Evolutionary conservation across 179 eudicot species (phyloP).

Genomic region (Silene vulgaris): DNA sequence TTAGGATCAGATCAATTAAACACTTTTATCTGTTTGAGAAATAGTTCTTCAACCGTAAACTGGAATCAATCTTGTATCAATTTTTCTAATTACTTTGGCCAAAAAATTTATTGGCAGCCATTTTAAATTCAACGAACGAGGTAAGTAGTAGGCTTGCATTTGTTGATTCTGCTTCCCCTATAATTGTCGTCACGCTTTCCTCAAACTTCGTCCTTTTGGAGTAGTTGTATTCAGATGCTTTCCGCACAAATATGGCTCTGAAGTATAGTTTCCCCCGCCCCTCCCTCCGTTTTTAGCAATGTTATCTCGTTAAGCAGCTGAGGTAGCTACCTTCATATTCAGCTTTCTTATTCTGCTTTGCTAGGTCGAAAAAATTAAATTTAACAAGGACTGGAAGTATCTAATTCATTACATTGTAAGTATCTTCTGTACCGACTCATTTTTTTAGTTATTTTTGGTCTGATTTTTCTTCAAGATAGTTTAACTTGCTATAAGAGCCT

Average conservation of each 20-base stretch:
- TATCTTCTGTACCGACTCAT: conserved; percentile 13
- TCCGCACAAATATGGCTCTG: not conserved
- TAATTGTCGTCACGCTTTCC: not conserved
- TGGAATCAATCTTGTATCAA: too few relatives aligned
- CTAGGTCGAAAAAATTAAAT: conserved; percentile 51
- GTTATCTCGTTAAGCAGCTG: not conserved
- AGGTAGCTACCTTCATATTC: conserved; percentile 13
- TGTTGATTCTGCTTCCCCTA: not conserved
- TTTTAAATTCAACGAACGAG: conserved; percentile 4
- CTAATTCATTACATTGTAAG: conserved; percentile 62
- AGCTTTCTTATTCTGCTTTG: conserved; percentile 17
- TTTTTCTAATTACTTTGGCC: not conserved
- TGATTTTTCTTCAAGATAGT: conserved; percentile 2
- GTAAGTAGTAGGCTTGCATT: not conserved
- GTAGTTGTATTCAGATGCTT: not conserved
- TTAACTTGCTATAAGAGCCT: conserved; percentile 7
- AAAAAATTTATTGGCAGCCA: not conserved
- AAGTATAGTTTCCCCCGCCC: not conserved
- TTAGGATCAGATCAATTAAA: too few relatives aligned
- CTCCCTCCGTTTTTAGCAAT: not conserved
- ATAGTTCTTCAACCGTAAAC: too few relatives aligned
- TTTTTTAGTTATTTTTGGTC: not conserved
- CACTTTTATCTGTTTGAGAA: too few relatives aligned
- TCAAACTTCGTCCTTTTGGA: not conserved
- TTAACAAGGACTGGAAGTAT: conserved; percentile 38